These are phyloP conservation scores for Leishmania martiniquensis DNA, from an alignment of 208 protist genomes.

Conservation along the genomic window DNA sequence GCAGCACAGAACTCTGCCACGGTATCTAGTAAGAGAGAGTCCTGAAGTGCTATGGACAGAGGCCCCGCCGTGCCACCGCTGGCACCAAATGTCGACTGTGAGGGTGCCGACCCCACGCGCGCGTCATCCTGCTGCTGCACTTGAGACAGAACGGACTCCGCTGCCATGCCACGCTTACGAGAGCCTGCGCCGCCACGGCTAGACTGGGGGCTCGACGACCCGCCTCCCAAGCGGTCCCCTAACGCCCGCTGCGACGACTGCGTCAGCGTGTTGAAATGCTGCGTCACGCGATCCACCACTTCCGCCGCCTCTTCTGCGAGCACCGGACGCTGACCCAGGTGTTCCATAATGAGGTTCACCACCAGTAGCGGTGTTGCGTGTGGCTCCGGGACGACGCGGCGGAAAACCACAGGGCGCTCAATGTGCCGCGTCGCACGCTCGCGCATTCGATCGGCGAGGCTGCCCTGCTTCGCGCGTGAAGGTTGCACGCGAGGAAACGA, in stretches of 20 bases:
- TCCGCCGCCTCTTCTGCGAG: slow-evolving; percentile 29
- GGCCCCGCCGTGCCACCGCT: slow-evolving; percentile 7
- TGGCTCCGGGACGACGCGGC: slow-evolving; percentile 53
- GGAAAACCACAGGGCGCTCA: slow-evolving; percentile 25
- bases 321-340: slow-evolving; percentile 37
- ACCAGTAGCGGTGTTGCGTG: slow-evolving; percentile 54
- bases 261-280: slow-evolving; percentile 35
- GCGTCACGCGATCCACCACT: slow-evolving; percentile 29
- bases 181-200: not conserved
- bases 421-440: not conserved
- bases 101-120: slow-evolving; percentile 3
- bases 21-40: slow-evolving; percentile 55
- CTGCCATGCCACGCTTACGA: not conserved
- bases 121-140: slow-evolving; percentile 6
- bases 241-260: slow-evolving; percentile 31
- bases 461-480: not conserved
- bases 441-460: not conserved
- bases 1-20: slow-evolving; percentile 41
- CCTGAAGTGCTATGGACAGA: slow-evolving; percentile 40
- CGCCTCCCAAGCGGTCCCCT: not conserved
- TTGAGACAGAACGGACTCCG: slow-evolving; percentile 27
- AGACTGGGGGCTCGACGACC: not conserved
- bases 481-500: not conserved
- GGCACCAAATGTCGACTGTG: slow-evolving; percentile 23
- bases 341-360: slow-evolving; percentile 59